Percentiles rank a stretch among this genome's conserved stretches.
Evolutionary conservation across 352 stramenopile species (phyloP).

Genomic region (Phytophthora litchii): DNA sequence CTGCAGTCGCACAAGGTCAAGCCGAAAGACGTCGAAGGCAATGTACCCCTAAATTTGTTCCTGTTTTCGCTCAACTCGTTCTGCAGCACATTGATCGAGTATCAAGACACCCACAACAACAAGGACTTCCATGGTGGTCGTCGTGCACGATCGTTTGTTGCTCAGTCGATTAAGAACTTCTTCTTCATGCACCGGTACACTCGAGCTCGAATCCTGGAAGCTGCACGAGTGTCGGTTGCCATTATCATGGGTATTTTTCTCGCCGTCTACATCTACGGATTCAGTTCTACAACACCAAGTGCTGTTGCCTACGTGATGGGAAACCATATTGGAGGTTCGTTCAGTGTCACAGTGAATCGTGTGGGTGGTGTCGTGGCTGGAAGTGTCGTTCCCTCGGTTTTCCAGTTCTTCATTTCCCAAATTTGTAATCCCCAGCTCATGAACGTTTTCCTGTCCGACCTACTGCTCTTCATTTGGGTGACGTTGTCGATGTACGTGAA

Average conservation of each 20-base stretch:
- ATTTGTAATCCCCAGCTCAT: constrained; percentile 51
- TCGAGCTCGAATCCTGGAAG: constrained; percentile 12
- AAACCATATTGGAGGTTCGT: constrained; percentile 77
- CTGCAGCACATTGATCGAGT: constrained; percentile 77
- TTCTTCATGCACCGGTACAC: constrained; percentile 31
- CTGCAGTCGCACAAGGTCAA: constrained; percentile 59
- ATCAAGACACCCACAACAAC: constrained; percentile 71
- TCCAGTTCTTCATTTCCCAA: constrained; percentile 86
- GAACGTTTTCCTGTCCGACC: constrained; percentile 52
- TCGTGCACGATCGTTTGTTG: constrained; percentile 57
- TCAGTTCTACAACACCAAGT: constrained; percentile 63
- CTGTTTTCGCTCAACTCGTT: constrained; percentile 87
- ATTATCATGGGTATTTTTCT: constrained; percentile 72
- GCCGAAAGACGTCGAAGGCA: constrained; percentile 77
- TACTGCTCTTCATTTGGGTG: constrained; percentile 78
- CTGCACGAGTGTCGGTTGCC: constrained; percentile 27
- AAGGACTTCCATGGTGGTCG: constrained; percentile 52
- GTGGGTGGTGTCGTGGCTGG: constrained; percentile 83
- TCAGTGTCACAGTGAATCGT: constrained; percentile 83
- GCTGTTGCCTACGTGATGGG: constrained; percentile 83
- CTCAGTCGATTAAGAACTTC: constrained; percentile 51
- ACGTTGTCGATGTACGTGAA: constrained; percentile 76
- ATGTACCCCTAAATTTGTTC: constrained; percentile 82
- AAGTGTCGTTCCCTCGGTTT: constrained; percentile 81
- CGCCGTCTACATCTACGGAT: constrained; percentile 77